Base-by-base conservation (phyloP, 1,284 basidiomycete species). In the Cyathus pygmaeus region DNA sequence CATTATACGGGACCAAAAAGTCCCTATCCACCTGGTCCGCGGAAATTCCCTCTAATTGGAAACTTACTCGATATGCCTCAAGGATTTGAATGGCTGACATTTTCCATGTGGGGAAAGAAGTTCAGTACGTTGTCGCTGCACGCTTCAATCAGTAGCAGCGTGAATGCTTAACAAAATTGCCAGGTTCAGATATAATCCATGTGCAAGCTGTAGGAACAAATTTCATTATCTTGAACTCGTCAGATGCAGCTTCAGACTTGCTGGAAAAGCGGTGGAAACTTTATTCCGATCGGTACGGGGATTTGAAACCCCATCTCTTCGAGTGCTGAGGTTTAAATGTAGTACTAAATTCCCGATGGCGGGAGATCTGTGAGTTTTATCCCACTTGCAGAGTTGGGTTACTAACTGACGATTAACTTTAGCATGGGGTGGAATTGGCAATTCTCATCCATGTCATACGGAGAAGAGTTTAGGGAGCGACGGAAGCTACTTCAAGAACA, bases 181-280 rank as follows among this genome's bases (percentile, higher is more conserved):
- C 29, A 76, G 74, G 69, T 30, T 72, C 74, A 30, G 70, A 72
- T 42, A 66, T 76, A 30, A 55, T 76, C 31, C 70, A 74, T 58
- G 39, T 76, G 30, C 56, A 65, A 21, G 69, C 64, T 7, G 68
- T 63, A 15, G 71, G 71, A 19, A 59, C 50, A 19, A 62, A 70
- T 24, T 62, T 76, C 7, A 65, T 76, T 51, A 78, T 87, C 58
- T 65, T 85, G 55, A 85, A 83, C 68, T 80, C 77, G 10, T 72
- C 75, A 57, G 72, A 80, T 30, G 79, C 74, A 1, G 82, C 81
- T 4, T 74, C 71, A 19, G 84, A 86, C 51, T 75, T 86, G 15
- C 77, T 86, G 56, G 83, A 85, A 41, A 83, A 81, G 65, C 74
- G 81, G 41, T 82, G 83, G 39, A 67, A 76, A 5, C 79, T 81